Conservation (phyloP, 73 alveolate species). For the Symbiodinium pilosum region DNA sequence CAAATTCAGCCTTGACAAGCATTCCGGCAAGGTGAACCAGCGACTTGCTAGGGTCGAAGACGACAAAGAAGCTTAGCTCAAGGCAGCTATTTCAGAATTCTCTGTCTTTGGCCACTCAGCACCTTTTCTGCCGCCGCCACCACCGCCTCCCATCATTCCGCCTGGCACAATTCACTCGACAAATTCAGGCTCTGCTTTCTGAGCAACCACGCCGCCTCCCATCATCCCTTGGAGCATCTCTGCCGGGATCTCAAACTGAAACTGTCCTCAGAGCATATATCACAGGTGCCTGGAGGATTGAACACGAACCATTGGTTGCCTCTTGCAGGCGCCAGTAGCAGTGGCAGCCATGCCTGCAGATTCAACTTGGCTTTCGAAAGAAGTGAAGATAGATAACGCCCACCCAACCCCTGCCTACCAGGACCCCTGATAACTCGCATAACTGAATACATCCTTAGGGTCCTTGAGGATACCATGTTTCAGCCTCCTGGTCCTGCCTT, state of each 20-base stretch:
- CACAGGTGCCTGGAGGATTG: not conserved
- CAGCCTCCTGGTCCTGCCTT: too few relatives aligned
- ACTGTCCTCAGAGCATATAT: not conserved
- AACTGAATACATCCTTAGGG: too few relatives aligned
- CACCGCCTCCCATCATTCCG: slow-evolving; percentile 30
- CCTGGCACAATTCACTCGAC: not conserved
- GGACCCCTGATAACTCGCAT: not conserved
- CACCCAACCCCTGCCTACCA: too few relatives aligned
- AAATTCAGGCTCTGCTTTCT: not conserved
- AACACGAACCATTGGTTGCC: too few relatives aligned
- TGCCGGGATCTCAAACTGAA: slow-evolving; percentile 79
- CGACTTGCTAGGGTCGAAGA: not conserved
- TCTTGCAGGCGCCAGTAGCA: slow-evolving; percentile 40
- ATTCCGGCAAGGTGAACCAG: not conserved
- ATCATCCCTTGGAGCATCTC: slow-evolving; percentile 88
- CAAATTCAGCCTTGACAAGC: slow-evolving; percentile 14
- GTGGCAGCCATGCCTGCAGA: slow-evolving; percentile 10
- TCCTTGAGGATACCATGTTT: too few relatives aligned
- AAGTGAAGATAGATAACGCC: too few relatives aligned
- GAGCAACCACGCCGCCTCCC: slow-evolving; percentile 24
- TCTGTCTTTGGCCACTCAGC: slow-evolving; percentile 94
- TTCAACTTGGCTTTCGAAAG: too few relatives aligned
- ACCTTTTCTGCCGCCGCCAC: slow-evolving; percentile 80
- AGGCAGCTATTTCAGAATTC: slow-evolving; percentile 41
- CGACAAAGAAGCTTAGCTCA: not conserved